Evolutionary conservation across 108 stramenopile genomes (phyloP), one percentile per base, ranked within the genome.

Genomic region (Chaetoceros muelleri): DNA sequence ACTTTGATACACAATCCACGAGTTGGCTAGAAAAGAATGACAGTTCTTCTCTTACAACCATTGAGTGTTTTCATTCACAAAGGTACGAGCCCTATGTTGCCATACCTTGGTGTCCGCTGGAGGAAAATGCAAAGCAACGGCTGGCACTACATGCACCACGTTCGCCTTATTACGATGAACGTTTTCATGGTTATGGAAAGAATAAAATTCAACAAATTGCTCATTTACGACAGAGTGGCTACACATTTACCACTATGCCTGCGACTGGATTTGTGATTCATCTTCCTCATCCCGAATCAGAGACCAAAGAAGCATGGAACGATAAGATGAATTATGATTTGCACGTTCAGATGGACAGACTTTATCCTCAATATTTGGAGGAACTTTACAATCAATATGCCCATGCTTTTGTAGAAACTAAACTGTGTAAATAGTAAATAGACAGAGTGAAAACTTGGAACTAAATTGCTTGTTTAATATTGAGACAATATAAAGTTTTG

Each of bases 21-120:
- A 55, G 60, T 40, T 92, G 90, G 90, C 53, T 87, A 19, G 67
- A 81, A 53, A 28, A 10, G 0, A 66, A 67, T 10, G 28, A 34
- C 34, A 47, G 34, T 25, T 46, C 21, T 28, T 24, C 31, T 29
- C 53, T 58, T 24, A 27, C 34, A 49, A 50, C 54, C 45, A 72
- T 93, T 30, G 51, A 62, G 20, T 93, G 91, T 55, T 89, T 93
- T 52, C 72, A 84, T 51, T 79, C 87, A 0, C 46, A 78, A 30
- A 75, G 92, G 46, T 94, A 90, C 62, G 92, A 94, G 69, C 92
- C 92, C 7, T 94, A 94, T 49, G 62, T 94, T n/a, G 84, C 90
- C 24, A 2, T 94, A 16, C 72, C 64, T 46, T 85, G 84, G 82
- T 90, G 87, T 70, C 75, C 83, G 16, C 17, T 23, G 17, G 1